Evolutionary conservation across 106 monocot genomes (phyloP).

Genomic region (Platanthera guangdongensis): DNA sequence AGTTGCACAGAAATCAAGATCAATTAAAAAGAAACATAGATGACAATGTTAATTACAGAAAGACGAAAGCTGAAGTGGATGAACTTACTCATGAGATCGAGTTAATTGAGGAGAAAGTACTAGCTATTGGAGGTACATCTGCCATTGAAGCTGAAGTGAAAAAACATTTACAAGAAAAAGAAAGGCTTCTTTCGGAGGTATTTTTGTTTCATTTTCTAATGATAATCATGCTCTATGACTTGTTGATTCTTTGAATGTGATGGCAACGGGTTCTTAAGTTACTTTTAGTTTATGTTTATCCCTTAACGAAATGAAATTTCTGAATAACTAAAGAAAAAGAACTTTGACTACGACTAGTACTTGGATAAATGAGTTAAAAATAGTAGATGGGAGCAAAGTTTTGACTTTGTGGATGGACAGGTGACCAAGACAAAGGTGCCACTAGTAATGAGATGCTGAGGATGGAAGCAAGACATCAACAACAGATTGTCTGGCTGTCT

Average conservation of each 20-base stretch:
- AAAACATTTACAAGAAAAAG: conserved; percentile 78
- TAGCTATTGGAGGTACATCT: conserved; percentile 54
- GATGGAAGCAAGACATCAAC: too few relatives aligned
- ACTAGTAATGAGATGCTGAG: too few relatives aligned
- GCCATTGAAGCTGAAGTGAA: conserved; percentile 69
- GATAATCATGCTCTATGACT: neutral
- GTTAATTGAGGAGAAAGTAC: conserved; percentile 54
- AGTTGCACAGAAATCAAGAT: conserved; percentile 56
- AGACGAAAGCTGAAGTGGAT: conserved; percentile 88
- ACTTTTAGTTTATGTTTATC: neutral
- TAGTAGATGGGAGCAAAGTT: too few relatives aligned
- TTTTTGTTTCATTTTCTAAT: neutral
- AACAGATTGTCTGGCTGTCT: too few relatives aligned
- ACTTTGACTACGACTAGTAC: too few relatives aligned
- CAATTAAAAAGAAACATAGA: conserved; percentile 94
- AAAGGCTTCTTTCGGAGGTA: conserved; percentile 95
- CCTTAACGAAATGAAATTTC: too few relatives aligned
- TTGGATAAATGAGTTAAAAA: too few relatives aligned
- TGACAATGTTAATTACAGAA: conserved; percentile 91
- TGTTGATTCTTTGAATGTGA: neutral
- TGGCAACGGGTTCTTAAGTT: neutral
- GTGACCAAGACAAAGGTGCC: too few relatives aligned
- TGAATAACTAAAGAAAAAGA: too few relatives aligned
- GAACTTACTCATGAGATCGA: conserved; percentile 71
- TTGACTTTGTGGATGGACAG: too few relatives aligned